Percentiles rank a stretch among this genome's conserved stretches.
phyloP scores from a whole-genome alignment of 2,329 filamentous ascomycete species.

The Fusarium miscanthi region DNA sequence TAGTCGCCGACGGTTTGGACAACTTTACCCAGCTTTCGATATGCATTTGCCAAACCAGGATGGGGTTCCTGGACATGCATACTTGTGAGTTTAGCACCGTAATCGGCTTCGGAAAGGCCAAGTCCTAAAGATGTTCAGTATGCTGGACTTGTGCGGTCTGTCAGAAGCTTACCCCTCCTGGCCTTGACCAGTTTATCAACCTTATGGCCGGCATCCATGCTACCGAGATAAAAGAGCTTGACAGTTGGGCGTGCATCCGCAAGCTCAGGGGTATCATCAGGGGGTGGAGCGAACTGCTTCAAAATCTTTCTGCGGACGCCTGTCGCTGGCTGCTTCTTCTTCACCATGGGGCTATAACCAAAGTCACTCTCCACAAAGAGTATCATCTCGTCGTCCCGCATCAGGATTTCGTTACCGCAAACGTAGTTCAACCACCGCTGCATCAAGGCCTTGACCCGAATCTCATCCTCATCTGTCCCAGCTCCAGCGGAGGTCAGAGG shows the following conservation, averaged over 20 bases:
- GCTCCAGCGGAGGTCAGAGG: constrained; percentile 93
- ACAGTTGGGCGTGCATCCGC: constrained; percentile 89
- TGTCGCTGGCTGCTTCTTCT: constrained; percentile 96
- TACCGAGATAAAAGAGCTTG: constrained; percentile 93
- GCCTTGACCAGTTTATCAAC: constrained; percentile 94
- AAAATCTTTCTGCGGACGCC: constrained; percentile 94
- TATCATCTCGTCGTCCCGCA: constrained; percentile 96
- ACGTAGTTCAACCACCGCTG: constrained; percentile 97
- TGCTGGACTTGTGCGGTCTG: neutral
- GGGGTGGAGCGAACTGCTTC: constrained; percentile 97
- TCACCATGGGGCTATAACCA: constrained; percentile 94
- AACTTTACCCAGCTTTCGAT: constrained; percentile 93
- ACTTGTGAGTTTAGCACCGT: constrained; percentile 87
- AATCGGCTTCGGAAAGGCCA: constrained; percentile 90
- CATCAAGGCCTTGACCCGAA: constrained; percentile 85
- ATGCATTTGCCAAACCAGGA: constrained; percentile 86
- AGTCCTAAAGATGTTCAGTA: constrained; percentile 70
- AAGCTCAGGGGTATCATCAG: constrained; percentile 95
- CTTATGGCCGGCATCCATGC: constrained; percentile 98
- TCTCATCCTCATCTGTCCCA: constrained; percentile 95
- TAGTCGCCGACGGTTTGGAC: constrained; percentile 95
- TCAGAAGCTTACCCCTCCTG: constrained; percentile 75
- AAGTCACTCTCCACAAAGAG: constrained; percentile 99
- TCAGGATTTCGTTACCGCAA: constrained; percentile 90
- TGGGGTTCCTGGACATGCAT: constrained; percentile 94